phyloP scores from a whole-genome alignment of 345 rosid genomes.

The Schrenkiella parvula region DNA sequence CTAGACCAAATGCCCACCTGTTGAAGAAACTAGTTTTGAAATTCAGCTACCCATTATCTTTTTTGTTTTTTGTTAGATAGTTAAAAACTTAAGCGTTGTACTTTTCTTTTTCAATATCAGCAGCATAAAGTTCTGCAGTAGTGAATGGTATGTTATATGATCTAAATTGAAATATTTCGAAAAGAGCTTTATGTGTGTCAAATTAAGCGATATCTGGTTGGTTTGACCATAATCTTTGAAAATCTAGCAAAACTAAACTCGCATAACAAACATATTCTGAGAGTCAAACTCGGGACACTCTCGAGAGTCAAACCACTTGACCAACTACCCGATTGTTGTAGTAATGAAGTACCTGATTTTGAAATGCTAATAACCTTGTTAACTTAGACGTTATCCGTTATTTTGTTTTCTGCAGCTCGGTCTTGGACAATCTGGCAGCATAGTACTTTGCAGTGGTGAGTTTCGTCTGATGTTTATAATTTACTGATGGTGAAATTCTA shows the following conservation, averaged over 20 bases:
- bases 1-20: constrained; percentile 66
- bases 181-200: background rate
- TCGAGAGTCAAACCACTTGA: too few species aligned
- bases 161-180: background rate
- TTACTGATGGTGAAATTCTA: too few species aligned
- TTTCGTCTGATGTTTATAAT: too few species aligned
- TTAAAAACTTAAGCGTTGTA: background rate
- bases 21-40: background rate
- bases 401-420: too few species aligned
- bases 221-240: background rate
- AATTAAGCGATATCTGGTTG: background rate
- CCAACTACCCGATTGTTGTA: too few species aligned
- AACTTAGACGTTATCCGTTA: too few species aligned
- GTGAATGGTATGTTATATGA: background rate
- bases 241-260: background rate
- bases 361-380: too few species aligned
- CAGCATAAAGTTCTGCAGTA: too few species aligned
- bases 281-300: too few species aligned
- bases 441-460: too few species aligned
- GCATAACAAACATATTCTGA: background rate
- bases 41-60: background rate
- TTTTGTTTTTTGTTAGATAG: background rate
- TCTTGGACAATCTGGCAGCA: too few species aligned
- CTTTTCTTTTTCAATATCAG: background rate
- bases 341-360: too few species aligned